These are phyloP conservation scores for Chlamydomonas sphaeroides DNA, from an alignment of 139 green algal genomes.

Conservation along the genomic window DNA sequence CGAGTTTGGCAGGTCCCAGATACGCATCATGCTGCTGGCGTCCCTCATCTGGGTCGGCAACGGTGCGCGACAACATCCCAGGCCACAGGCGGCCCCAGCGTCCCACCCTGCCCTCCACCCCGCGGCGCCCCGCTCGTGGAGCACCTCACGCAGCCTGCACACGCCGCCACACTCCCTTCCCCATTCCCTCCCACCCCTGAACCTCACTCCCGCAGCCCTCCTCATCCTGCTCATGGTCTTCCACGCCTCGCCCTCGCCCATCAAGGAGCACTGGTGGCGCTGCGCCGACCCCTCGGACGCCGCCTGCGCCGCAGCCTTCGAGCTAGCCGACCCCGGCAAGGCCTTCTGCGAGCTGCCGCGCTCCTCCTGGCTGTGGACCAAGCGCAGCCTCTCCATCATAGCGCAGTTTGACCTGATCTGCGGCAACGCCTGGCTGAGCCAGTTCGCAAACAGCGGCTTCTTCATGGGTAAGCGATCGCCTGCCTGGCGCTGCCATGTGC, in stretches of 20 bases:
- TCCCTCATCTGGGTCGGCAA: slow-evolving; percentile 47
- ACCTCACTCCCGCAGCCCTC: background rate
- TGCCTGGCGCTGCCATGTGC: no score
- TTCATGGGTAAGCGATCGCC: no score
- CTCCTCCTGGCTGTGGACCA: slow-evolving; percentile 26
- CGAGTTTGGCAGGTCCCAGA: slow-evolving; percentile 48
- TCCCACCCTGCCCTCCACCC: no score
- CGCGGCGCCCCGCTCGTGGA: no score
- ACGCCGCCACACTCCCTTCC: no score
- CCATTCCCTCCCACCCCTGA: background rate
- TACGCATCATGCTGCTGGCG: slow-evolving; percentile 3
- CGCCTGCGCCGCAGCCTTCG: slow-evolving; percentile 16
- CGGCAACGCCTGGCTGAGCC: slow-evolving; percentile 51
- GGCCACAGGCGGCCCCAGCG: no score
- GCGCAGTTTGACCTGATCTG: slow-evolving; percentile 74
- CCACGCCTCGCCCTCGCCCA: slow-evolving; percentile 6
- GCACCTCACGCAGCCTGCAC: no score
- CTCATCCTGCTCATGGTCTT: slow-evolving; percentile 59
- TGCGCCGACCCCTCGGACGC: slow-evolving; percentile 23
- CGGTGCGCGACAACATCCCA: no score
- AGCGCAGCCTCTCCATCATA: slow-evolving; percentile 21
- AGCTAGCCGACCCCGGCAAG: background rate
- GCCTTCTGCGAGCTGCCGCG: slow-evolving; percentile 4
- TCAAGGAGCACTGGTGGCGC: slow-evolving; percentile 34
- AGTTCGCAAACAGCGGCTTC: slow-evolving; percentile 63